Conservation (phyloP, 305 asterid genomes). For the Ruellia speciosa region DNA sequence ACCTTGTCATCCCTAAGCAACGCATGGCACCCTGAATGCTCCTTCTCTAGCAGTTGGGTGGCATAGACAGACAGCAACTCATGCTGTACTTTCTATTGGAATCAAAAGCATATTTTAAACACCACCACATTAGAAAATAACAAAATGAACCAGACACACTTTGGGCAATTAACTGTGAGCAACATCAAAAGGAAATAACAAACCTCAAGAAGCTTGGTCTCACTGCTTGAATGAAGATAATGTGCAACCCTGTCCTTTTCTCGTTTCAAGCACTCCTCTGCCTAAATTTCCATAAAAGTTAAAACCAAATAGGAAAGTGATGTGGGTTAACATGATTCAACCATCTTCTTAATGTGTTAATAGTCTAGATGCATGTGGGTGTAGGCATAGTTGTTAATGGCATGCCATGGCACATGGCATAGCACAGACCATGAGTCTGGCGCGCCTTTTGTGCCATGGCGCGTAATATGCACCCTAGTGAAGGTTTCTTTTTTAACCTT, state of each 20-base stretch:
- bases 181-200: constrained; percentile 25
- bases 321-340: not conserved
- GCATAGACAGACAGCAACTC: constrained; percentile 86
- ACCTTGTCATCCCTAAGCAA: constrained; percentile 95
- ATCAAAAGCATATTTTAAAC: constrained; percentile 1
- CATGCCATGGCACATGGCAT: no score
- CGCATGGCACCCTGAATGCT: constrained; percentile 96
- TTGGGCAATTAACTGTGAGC: not conserved
- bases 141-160: constrained; percentile 1
- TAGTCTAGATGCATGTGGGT: no score
- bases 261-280: constrained; percentile 70
- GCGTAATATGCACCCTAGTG: no score
- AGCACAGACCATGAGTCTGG: no score
- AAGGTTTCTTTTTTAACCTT: no score
- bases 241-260: constrained; percentile 68
- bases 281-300: constrained; percentile 37
- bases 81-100: constrained; percentile 63
- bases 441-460: no score
- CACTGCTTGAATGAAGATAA: constrained; percentile 72
- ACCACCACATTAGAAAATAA: not conserved
- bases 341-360: no score
- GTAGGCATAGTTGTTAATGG: no score
- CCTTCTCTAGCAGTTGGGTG: constrained; percentile 83
- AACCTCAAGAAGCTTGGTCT: constrained; percentile 72
- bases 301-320: constrained; percentile 9